These are phyloP conservation scores for Clarireedia sp. DNA, from an alignment of 2,329 filamentous ascomycete genomes.

Conservation along the genomic window DNA sequence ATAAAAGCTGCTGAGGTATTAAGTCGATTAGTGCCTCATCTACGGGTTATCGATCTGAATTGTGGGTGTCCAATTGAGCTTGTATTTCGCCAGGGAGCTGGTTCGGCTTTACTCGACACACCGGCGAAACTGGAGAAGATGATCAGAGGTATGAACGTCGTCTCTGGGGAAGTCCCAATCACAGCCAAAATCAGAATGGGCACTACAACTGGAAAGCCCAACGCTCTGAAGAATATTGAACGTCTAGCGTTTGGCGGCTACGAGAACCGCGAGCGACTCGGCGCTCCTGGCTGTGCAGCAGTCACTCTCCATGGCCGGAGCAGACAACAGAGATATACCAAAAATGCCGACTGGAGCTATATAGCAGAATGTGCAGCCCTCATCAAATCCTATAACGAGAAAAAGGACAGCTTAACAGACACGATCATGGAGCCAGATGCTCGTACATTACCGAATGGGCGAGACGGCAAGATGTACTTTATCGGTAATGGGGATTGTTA, in stretches of 20 bases:
- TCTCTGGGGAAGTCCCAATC: conserved; percentile 84
- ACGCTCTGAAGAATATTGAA: conserved; percentile 72
- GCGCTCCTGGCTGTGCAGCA: conserved; percentile 81
- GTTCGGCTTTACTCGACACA: conserved; percentile 84
- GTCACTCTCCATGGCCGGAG: conserved; percentile 91
- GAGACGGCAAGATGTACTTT: conserved; percentile 71
- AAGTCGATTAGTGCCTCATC: conserved; percentile 65
- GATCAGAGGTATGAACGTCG: conserved; percentile 88
- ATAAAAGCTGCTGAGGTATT: conserved; percentile 82
- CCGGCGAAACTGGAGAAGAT: conserved; percentile 88
- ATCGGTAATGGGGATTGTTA: conserved; percentile 95
- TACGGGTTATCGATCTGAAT: conserved; percentile 90
- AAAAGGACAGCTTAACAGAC: conserved; percentile 60
- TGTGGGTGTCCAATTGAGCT: conserved; percentile 96
- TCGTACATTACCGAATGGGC: conserved; percentile 59
- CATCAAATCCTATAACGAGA: conserved; percentile 69
- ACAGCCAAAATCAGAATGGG: conserved; percentile 94
- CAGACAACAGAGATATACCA: conserved; percentile 89
- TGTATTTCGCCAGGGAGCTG: conserved; percentile 79
- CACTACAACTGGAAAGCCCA: conserved; percentile 70
- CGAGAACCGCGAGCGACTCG: conserved; percentile 61
- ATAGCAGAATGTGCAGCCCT: conserved; percentile 84
- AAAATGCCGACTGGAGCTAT: conserved; percentile 88
- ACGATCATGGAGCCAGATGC: conserved; percentile 71
- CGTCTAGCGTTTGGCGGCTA: conserved; percentile 72